Base-by-base conservation (phyloP, 495 filamentous ascomycete genomes). In the Aspergillus olivimuriae region DNA sequence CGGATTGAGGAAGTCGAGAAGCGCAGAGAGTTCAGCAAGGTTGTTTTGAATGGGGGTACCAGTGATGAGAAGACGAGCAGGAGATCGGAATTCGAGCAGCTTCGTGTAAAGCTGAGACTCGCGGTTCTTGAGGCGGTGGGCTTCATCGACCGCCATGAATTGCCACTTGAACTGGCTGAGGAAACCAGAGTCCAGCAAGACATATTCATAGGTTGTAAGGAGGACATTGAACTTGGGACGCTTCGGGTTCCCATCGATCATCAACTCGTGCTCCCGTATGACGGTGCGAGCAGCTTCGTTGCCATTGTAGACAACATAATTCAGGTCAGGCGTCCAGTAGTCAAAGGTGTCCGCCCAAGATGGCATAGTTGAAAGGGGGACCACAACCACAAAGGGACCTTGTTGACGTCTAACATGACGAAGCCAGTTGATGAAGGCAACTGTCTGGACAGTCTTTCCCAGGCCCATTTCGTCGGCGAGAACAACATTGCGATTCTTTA, bases 301-400 rank as follows among this genome's bases (percentile, higher is more conserved):
- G 37, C 94, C 92, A 39, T 85, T 90, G 63, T 98, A 98, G 34
- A 95, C 86, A 41, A 99, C 86, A 63, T 95, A 97, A 61, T 99
- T 97, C 44, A 97, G 56, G 54, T 97, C 92, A 0, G 92, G 92
- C 4, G 92, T 83, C 92, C 92, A 99, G 47, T 87, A 69, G 58
- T 96, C 92, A 62, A 99, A 94, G 0, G 92, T 99, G 50, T 97
- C 94, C 7, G 87, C 89, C 92, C 92, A 99, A 9, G 92, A 87
- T 8, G 92, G 90, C 65, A 99, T 91, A 14, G 94, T 95, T 16
- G 90, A 95, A 20, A 97, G 73, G 2, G 92, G 92, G 10, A 95
- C 92, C 18, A 99, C 87, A 32, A 95, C 89, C 24, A 99, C 76
- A 63, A 96, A 97, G 0, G 92, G 92, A 0, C 92, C 92, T 65